Evolutionary conservation across 352 stramenopile species (phyloP).

Genomic region (Globisporangium radiosum): DNA sequence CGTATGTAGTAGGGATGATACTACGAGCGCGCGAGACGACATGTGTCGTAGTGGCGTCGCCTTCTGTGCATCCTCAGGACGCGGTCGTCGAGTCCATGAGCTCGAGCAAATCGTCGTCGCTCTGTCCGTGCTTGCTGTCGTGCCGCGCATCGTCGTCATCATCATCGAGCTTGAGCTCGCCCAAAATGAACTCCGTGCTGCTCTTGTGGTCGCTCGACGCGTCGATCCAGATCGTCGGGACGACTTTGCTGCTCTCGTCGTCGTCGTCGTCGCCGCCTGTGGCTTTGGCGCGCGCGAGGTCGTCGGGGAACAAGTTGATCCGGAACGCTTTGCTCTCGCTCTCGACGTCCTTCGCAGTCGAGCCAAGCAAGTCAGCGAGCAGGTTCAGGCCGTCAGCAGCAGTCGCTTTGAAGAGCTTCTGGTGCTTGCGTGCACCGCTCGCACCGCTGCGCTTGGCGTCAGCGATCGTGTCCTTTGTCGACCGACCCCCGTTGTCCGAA

Average conservation of each 20-base stretch:
- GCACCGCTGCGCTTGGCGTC: slow-evolving; percentile 47
- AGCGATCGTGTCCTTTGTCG: slow-evolving; percentile 49
- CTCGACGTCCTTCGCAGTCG: slow-evolving; percentile 35
- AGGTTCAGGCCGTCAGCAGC: slow-evolving; percentile 80
- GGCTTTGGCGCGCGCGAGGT: slow-evolving; percentile 24
- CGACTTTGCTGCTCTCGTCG: slow-evolving; percentile 55
- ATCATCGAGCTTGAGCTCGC: slow-evolving; percentile 52
- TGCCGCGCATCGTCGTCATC: slow-evolving; percentile 20
- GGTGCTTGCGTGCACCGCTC: slow-evolving; percentile 30
- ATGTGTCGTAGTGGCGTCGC: too few species aligned
- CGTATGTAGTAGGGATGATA: too few species aligned
- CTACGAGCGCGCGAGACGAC: too few species aligned
- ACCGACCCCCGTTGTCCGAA: slow-evolving; percentile 18
- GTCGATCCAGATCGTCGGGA: slow-evolving; percentile 78
- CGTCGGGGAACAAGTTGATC: slow-evolving; percentile 77
- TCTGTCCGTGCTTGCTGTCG: slow-evolving; percentile 30
- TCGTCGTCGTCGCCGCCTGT: slow-evolving; percentile 30
- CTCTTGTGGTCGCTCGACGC: slow-evolving; percentile 67
- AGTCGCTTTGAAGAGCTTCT: slow-evolving; percentile 74
- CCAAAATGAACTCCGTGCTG: slow-evolving; percentile 35
- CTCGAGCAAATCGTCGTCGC: slow-evolving; percentile 72
- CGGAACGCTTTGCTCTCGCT: slow-evolving; percentile 57
- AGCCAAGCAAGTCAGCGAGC: slow-evolving; percentile 75
- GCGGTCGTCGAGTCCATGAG: slow-evolving; percentile 79
- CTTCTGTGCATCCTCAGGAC: not conserved